A percentile compares a stretch with the other conserved stretches of the same genome.
These are phyloP conservation scores for Rhodotorula sp. DNA, from an alignment of 1,284 basidiomycete species.

Conservation along the genomic window DNA sequence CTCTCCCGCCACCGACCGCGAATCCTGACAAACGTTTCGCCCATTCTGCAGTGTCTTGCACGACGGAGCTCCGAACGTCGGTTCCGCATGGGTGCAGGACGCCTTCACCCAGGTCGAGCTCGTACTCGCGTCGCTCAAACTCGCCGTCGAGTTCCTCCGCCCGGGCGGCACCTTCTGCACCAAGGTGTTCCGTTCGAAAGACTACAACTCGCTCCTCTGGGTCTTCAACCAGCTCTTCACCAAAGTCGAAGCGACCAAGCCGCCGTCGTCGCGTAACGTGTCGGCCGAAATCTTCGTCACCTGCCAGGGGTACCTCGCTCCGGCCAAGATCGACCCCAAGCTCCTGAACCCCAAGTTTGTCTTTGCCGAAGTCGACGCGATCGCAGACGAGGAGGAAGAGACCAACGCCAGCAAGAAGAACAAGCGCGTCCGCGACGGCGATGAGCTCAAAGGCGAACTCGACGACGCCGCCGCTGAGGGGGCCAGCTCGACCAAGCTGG, in stretches of 20 bases:
- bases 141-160: constrained; percentile 91
- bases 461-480: constrained; percentile 85
- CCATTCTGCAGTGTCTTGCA: constrained; percentile 69
- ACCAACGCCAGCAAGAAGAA: constrained; percentile 2
- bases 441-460: neutral
- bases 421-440: neutral
- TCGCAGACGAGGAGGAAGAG: constrained; percentile 11
- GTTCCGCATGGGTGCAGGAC: constrained; percentile 99
- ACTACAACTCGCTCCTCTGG: constrained; percentile 99
- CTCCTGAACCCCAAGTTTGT: constrained; percentile 97
- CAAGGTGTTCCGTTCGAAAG: constrained; percentile 97
- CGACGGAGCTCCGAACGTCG: constrained; percentile 99
- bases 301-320: constrained; percentile 91
- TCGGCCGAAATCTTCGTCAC: constrained; percentile 99
- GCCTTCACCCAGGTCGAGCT: constrained; percentile 97
- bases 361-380: constrained; percentile 77
- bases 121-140: constrained; percentile 90
- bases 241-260: constrained; percentile 98
- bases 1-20: neutral
- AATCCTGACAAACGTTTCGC: neutral
- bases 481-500: constrained; percentile 3
- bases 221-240: constrained; percentile 96
- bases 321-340: constrained; percentile 94
- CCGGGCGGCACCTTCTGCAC: constrained; percentile 97
- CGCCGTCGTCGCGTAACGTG: constrained; percentile 96